Evolutionary conservation across 2,329 filamentous ascomycete genomes (phyloP).

Genomic region (Aureobasidium sp.): DNA sequence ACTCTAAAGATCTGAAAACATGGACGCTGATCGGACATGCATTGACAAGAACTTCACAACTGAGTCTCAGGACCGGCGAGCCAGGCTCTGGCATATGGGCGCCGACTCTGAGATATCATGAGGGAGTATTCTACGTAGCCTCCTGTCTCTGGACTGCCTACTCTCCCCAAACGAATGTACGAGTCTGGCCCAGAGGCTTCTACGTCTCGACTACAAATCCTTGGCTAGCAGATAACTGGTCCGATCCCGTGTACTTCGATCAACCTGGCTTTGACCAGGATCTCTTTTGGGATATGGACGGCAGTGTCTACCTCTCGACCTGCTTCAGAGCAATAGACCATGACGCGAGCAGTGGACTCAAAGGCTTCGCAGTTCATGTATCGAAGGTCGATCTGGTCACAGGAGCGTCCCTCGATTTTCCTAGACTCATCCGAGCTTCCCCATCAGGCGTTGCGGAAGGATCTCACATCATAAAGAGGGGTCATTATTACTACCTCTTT

Average conservation of each 20-base stretch:
- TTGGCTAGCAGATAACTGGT: slow-evolving; percentile 44
- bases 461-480: slow-evolving; percentile 51
- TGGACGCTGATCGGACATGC: slow-evolving; percentile 48
- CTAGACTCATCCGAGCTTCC: slow-evolving; percentile 30
- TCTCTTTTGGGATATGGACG: slow-evolving; percentile 44
- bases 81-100: slow-evolving; percentile 45
- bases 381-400: slow-evolving; percentile 36
- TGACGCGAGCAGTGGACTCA: slow-evolving; percentile 32
- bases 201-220: slow-evolving; percentile 47
- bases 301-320: slow-evolving; percentile 42
- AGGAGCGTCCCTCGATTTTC: slow-evolving; percentile 32
- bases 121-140: slow-evolving; percentile 39
- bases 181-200: slow-evolving; percentile 46
- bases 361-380: slow-evolving; percentile 46
- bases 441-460: slow-evolving; percentile 40
- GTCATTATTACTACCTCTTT: slow-evolving; percentile 52
- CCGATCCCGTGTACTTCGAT: slow-evolving; percentile 42
- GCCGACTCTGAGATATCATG: slow-evolving; percentile 39
- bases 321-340: slow-evolving; percentile 19
- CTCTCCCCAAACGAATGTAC: slow-evolving; percentile 31
- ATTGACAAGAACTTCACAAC: slow-evolving; percentile 41
- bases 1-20: slow-evolving; percentile 44
- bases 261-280: slow-evolving; percentile 48
- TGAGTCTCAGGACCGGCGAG: slow-evolving; percentile 46
- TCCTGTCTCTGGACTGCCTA: slow-evolving; percentile 34